Base-by-base conservation (phyloP, 2,329 filamentous ascomycete species). In the Hypoxylon sp. region DNA sequence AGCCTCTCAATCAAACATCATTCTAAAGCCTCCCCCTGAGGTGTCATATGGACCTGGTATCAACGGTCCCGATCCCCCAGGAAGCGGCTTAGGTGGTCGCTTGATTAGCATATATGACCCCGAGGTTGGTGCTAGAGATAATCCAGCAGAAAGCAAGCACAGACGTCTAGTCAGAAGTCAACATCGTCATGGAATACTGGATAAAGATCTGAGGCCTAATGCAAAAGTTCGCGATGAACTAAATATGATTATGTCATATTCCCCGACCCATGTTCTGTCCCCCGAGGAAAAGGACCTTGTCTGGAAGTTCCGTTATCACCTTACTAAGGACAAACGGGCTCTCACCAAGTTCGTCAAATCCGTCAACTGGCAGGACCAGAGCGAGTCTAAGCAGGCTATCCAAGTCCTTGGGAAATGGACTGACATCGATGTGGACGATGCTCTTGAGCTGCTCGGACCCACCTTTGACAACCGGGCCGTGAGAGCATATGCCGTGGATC, bases 321-420 rank as follows among this genome's bases (percentile, higher is more conserved):
- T 99, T 21, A 96, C 94, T 0, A 88, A 94, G 63, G 94, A 99
- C 78, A 99, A 99, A 80, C 86, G 92, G 74, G 92, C 95, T 2
- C 84, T 98, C 64, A 99, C 95, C 35, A 99, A 99, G 75, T 97
- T 99, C 74, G 93, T 98, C 78, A 99, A 98, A 79, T 98, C 95
- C 0, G 95, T 98, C 42, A 94, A 97, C 72, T 99, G 96, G 95
- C 89, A 88, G 54, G 95, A 97, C 78, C 87, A 88, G 51, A 89
- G 89, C 68, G 95, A 99, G 83, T 90, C 92, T 3, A 91, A 92
- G 65, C 94, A 98, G 81, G 94, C 95, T 5, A 92, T 96, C 24
- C 93, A 97, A 68, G 89, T 99, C 3, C 86, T 99, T 17, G 89
- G 92, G 0, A 95, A 94, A 74, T 99, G 96, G 96, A 97, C 93